A percentile compares a stretch with the other conserved stretches of the same genome.
Conservation (phyloP, 257 asterid species). For the Solanum raphanifolium region DNA sequence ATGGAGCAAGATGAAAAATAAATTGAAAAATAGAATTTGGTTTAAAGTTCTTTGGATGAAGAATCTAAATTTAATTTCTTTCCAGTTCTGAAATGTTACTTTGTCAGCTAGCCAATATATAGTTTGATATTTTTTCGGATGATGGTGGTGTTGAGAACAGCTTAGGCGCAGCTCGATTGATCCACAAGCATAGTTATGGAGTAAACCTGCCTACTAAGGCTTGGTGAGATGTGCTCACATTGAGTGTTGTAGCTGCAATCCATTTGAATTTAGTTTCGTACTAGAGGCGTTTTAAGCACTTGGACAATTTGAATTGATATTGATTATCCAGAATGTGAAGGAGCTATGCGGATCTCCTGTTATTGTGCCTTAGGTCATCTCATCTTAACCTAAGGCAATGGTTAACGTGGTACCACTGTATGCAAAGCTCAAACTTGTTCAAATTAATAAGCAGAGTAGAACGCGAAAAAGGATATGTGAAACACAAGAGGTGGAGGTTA, state of each 20-base stretch:
- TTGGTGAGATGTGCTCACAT: not conserved
- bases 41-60: not conserved
- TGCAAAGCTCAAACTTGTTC: not conserved
- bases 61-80: not conserved
- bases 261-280: not conserved
- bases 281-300: not conserved
- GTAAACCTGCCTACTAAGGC: not conserved
- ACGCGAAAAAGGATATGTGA: not conserved
- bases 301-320: not conserved
- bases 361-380: not conserved
- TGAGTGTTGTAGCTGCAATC: not conserved
- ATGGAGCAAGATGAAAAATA: not conserved
- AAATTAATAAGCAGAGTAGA: not conserved
- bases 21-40: not conserved
- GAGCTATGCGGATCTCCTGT: not conserved
- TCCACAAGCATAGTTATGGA: not conserved
- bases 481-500: not conserved
- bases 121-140: not conserved
- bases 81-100: not conserved
- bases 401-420: not conserved
- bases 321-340: not conserved
- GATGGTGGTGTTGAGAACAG: not conserved
- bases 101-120: not conserved
- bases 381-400: not conserved
- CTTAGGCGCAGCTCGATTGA: not conserved